Conservation (phyloP, 1,139 yeast species). For the Saccharomyces hybrid region DNA sequence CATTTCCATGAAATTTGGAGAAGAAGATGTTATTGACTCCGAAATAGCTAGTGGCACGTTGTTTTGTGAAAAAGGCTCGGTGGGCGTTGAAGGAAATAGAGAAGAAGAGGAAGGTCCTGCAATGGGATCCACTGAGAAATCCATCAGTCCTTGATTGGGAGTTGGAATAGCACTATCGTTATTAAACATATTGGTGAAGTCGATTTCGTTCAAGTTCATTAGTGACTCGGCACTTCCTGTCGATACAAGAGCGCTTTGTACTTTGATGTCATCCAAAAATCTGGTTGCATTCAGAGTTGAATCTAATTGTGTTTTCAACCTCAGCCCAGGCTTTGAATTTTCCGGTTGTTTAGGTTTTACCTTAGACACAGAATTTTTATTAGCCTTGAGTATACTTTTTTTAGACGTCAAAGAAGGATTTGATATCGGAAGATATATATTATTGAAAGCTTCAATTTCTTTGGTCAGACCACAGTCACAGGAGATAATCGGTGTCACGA, state of each 20-base stretch:
- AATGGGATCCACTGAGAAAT: not conserved
- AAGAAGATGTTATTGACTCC: not conserved
- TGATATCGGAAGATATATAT: not conserved
- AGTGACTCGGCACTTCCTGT: not conserved
- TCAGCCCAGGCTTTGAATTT: not conserved
- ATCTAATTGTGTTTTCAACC: not conserved
- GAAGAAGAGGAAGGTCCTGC: not conserved
- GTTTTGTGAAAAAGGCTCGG: not conserved
- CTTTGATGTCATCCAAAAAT: not conserved
- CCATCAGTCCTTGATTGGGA: not conserved
- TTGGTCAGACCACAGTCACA: constrained; percentile 33
- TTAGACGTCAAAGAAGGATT: not conserved
- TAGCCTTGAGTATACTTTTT: not conserved
- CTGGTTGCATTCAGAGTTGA: not conserved
- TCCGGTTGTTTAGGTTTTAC: not conserved
- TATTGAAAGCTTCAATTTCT: constrained; percentile 20
- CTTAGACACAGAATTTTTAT: not conserved
- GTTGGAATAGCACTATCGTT: not conserved
- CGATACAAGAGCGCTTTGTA: not conserved
- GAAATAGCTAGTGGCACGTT: not conserved
- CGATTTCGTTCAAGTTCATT: constrained; percentile 26
- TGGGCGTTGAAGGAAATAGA: not conserved
- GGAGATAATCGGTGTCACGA: constrained; percentile 26
- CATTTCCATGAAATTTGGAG: not conserved
- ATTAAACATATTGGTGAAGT: constrained; percentile 29